Conservation (phyloP, 495 filamentous ascomycete species). For the Amorphotheca resinae region DNA sequence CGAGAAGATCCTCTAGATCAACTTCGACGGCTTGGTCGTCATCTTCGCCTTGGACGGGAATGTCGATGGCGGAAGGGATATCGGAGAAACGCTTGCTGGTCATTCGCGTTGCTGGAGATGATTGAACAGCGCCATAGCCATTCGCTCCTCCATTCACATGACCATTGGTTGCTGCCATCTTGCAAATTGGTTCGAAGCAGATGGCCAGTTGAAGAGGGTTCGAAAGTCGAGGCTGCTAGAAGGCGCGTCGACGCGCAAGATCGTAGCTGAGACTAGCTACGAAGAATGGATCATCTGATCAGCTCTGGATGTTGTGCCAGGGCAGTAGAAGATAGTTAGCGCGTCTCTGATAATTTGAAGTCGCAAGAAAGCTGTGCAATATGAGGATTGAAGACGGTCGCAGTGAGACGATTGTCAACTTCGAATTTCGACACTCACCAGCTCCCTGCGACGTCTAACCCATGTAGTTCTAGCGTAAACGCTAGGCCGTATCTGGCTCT, state of each 20-base stretch:
- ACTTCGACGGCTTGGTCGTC: conserved; percentile 83
- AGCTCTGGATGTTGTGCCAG: no score
- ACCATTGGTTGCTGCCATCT: conserved; percentile 45
- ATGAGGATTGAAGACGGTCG: neutral
- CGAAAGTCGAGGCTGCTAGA: neutral
- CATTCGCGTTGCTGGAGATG: conserved; percentile 11
- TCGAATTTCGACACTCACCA: neutral
- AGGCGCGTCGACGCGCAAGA: neutral
- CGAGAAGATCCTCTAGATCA: conserved; percentile 74
- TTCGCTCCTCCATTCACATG: conserved; percentile 39
- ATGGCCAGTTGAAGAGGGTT: neutral
- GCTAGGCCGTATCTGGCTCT: no score
- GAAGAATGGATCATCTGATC: neutral
- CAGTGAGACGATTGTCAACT: neutral
- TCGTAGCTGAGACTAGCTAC: neutral
- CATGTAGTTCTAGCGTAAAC: no score
- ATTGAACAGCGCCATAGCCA: conserved; percentile 7
- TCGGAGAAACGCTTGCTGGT: conserved; percentile 60
- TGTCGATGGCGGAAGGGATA: conserved; percentile 79
- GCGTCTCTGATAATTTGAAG: no score
- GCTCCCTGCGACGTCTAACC: neutral
- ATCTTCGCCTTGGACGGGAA: conserved; percentile 69
- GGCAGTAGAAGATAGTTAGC: no score
- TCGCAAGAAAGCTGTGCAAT: neutral
- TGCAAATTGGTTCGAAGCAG: neutral